Conservation (phyloP, 441 rosid species). For the Capsella rubella region DNA sequence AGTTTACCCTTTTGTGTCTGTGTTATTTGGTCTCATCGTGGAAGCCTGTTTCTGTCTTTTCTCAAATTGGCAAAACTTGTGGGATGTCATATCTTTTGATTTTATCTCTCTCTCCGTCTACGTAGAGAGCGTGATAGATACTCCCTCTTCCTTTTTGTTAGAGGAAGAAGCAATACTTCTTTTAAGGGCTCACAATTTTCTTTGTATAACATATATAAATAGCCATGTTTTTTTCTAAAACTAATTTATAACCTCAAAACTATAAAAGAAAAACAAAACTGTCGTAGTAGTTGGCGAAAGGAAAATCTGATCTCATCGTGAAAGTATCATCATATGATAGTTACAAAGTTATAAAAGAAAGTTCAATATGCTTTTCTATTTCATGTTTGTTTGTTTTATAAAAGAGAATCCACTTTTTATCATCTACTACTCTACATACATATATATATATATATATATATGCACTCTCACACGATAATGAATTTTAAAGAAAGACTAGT, state of each 20-base stretch:
- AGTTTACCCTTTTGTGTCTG: slow-evolving; percentile 42
- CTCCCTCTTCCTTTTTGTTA: slow-evolving; percentile 27
- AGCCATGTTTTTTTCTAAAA: no score
- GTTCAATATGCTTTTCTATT: neutral
- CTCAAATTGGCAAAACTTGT: slow-evolving; percentile 20
- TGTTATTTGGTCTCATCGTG: neutral
- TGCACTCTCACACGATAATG: slow-evolving; percentile 16
- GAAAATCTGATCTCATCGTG: slow-evolving; percentile 23
- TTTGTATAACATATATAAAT: no score
- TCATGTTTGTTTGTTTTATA: neutral
- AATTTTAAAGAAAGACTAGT: slow-evolving; percentile 36
- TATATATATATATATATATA: neutral
- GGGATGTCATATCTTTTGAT: slow-evolving; percentile 46
- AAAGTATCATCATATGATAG: neutral
- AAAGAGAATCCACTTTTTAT: no score
- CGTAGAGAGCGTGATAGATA: slow-evolving; percentile 36
- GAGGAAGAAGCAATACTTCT: neutral
- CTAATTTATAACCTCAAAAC: no score
- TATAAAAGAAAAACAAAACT: neutral
- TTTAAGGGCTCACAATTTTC: slow-evolving; percentile 4
- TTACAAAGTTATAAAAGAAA: neutral
- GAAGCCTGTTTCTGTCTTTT: slow-evolving; percentile 34
- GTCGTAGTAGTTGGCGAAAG: slow-evolving; percentile 21
- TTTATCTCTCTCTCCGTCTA: slow-evolving; percentile 2
- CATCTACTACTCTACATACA: no score